phyloP scores from a whole-genome alignment of 352 stramenopile genomes.

The Peronosclerospora sorghi region DNA sequence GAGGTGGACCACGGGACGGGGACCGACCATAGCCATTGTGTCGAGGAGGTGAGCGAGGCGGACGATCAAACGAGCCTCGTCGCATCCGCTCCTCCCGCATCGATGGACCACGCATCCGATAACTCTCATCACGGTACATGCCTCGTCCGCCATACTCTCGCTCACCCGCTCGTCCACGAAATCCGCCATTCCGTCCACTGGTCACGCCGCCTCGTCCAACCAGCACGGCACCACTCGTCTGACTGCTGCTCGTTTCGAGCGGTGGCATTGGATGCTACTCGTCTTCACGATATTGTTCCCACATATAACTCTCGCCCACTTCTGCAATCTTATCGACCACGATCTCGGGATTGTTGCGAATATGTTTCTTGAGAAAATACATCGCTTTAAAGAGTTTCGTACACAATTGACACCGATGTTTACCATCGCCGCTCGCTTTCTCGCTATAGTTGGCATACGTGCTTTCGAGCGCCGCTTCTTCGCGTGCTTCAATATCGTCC shows the following conservation, averaged over 20 bases:
- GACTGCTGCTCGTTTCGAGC: conserved; percentile 59
- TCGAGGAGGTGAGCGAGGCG: conserved; percentile 27
- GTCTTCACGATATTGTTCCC: conserved; percentile 78
- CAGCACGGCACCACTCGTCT: conserved; percentile 38
- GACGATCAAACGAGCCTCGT: conserved; percentile 35
- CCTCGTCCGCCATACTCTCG: conserved; percentile 30
- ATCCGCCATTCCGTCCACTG: conserved; percentile 20
- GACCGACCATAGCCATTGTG: conserved; percentile 18
- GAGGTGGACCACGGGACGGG: conserved; percentile 19
- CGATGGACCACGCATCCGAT: conserved; percentile 36
- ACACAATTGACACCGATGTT: conserved; percentile 74
- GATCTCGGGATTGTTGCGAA: conserved; percentile 78
- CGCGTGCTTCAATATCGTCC: conserved; percentile 58
- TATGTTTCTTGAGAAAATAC: conserved; percentile 85
- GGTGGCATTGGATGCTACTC: conserved; percentile 62
- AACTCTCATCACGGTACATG: conserved; percentile 47
- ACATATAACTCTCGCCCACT: conserved; percentile 81
- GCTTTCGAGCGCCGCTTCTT: conserved; percentile 59
- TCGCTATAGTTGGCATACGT: conserved; percentile 78
- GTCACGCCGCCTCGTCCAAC: conserved; percentile 29
- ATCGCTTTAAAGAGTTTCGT: conserved; percentile 83
- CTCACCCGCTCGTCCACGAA: conserved; percentile 19
- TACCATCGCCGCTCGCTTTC: conserved; percentile 71
- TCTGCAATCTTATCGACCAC: conserved; percentile 74
- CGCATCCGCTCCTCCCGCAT: conserved; percentile 38